Evolutionary conservation across 1,139 yeast species (phyloP), one percentile per base, ranked within the genome.

Genomic region (Nematodospora anomalae): DNA sequence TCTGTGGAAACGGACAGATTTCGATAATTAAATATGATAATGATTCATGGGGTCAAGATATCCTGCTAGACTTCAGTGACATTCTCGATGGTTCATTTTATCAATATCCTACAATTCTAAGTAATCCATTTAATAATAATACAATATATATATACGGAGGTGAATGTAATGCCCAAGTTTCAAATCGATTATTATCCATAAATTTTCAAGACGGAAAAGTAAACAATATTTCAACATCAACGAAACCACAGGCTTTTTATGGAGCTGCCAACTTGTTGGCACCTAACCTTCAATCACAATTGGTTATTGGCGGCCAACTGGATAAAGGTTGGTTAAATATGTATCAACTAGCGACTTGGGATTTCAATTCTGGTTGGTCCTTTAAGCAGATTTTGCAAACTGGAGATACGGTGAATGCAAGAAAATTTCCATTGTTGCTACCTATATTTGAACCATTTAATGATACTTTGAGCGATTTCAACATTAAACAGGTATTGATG

Each of bases 331-430:
- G 76, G 76, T 51, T 71, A 30, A 68, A 57, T 46, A 68, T 71
- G 75, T 59, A 60, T 45, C 76, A 69, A 46, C 50, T 71, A 26
- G 76, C 76, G 3, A 64, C 72, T 0, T 71, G 76, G 76, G 59
- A 62, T 40, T 69, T 67, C 36, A 42, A 46, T 27, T 54, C 71
- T 16, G 76, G 76, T 0, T 71, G 76, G 76, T 65, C 72, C 15
- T 64, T 63, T 31, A 51, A 54, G 36, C 51, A 48, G 25, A 55
- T 64, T 3, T 30, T 40, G 11, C 28, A 45, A 3, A 47, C 36
- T 21, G 35, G 35, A 10, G 43, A 41, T 2, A 28, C 43, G 4
- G 51, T 67, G 1, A 53, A 56, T 34, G 58, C 73, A 4, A 51
- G 76, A 32, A 53, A 39, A 4, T 46, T 49, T 21, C 54, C 69